Evolutionary conservation across 148 eudicot genomes (phyloP), one percentile per base, ranked within the genome.

Genomic region (Pharnaceum exiguum): DNA sequence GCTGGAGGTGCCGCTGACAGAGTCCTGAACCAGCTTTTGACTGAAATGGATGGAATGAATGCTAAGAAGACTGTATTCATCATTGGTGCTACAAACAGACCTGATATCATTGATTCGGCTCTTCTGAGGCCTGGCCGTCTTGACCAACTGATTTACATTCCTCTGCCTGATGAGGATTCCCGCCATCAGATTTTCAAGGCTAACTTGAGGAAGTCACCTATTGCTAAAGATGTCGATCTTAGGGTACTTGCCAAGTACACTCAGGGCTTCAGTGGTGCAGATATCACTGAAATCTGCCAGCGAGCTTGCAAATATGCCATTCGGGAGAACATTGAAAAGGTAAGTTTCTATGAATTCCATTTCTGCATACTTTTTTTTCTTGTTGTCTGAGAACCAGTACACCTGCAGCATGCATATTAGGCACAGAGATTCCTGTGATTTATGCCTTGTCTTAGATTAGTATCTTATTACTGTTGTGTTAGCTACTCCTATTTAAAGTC

Each of bases 1-100:
- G 96, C 96, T 29, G 96, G 96, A 12, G 96, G 96, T 65, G 96
- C 96, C 9, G 96, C 96, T 47, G 96, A 88, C 65, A 70, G 96
- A 43, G 96, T 88, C 37, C 60, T 88, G 81, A 88, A 88, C 31
- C 96, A 88, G 51, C 86, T 88, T 29, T 68, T 88, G 21, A 88
- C 96, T 3, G 96, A 88, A 66, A 88, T 88, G 96, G 96, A 88
- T 63, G 96, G 96, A 26, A 88, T 88, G 96, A 75, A 82, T 32
- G 96, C 96, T 19, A 88, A 88, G 79, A 88, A 88, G 19, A 88
- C 96, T 6, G 96, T 88, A 5, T 88, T 88, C 74, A 84, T 84
- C 12, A 88, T 88, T 38, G 96, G 91, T 17, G 96, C 96, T 23
- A 88, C 96, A 22, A 88, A 88, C 75, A 75, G 96, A 62, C 96